Evolutionary conservation across 495 filamentous ascomycete species (phyloP).

Genomic region (Hypomontagnella monticulosa): DNA sequence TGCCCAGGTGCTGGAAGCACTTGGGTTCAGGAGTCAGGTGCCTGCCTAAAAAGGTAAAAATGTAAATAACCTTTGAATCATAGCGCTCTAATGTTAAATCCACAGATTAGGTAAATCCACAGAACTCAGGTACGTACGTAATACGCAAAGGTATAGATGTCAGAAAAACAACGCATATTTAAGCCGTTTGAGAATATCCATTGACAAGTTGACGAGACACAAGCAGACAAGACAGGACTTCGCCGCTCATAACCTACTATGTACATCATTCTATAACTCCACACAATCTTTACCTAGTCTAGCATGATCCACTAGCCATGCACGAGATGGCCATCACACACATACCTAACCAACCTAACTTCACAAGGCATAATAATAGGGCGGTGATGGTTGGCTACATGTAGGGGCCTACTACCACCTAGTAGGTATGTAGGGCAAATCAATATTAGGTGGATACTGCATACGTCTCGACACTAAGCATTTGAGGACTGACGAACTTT

Average conservation of each 20-base stretch:
- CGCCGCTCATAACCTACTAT: conserved; percentile 3
- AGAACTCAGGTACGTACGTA: conserved; percentile 5
- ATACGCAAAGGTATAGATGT: not conserved
- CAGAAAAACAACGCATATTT: not conserved
- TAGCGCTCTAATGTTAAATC: not conserved
- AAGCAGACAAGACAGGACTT: conserved; percentile 3
- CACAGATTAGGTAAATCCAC: not conserved
- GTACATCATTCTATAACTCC: conserved; percentile 34
- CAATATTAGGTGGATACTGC: conserved; percentile 25
- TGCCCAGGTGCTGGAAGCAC: no score
- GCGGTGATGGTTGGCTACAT: conserved; percentile 24
- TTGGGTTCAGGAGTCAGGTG: no score
- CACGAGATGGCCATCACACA: conserved; percentile 33
- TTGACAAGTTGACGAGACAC: not conserved
- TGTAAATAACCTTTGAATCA: no score
- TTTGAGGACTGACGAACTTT: not conserved
- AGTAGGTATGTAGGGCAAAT: no score
- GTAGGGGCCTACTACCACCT: no score
- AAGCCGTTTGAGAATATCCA: no score
- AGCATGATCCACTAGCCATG: conserved; percentile 29
- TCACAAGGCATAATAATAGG: conserved; percentile 10
- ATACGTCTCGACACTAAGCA: conserved; percentile 15
- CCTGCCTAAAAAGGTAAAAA: no score
- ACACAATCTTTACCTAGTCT: conserved; percentile 28
- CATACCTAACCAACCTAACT: no score